Evolutionary conservation across 768 basidiomycete species (phyloP).

Genomic region (Collybiopsis confluens): DNA sequence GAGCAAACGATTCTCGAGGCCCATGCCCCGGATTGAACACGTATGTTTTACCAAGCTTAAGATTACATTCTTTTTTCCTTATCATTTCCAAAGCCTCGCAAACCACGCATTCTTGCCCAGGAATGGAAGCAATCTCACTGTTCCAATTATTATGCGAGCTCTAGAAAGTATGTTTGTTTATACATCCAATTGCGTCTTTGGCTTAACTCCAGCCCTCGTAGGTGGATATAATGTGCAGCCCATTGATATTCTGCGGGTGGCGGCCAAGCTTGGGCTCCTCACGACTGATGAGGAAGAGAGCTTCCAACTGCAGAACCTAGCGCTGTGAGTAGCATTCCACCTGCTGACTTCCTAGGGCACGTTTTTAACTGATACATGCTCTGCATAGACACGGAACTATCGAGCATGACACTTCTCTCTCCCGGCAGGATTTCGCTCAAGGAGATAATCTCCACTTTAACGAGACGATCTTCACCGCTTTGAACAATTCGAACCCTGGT

Average conservation of each 20-base stretch:
- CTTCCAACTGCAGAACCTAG: background rate
- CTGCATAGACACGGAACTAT: constrained; percentile 8
- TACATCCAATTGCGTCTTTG: background rate
- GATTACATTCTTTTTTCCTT: too few species aligned
- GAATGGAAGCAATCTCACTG: constrained; percentile 6
- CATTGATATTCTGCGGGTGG: background rate
- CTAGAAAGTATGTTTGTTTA: background rate
- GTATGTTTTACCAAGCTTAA: background rate
- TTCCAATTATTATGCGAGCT: background rate
- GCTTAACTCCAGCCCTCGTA: background rate
- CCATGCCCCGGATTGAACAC: constrained; percentile 10
- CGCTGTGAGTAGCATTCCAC: background rate
- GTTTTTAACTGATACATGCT: background rate
- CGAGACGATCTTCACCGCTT: constrained; percentile 8
- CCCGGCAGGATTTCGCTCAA: constrained; percentile 9
- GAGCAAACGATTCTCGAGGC: background rate
- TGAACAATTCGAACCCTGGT: constrained; percentile 13
- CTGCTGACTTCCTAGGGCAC: background rate
- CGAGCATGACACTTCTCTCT: constrained; percentile 12
- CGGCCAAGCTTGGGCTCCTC: background rate
- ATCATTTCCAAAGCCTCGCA: background rate
- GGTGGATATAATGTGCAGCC: background rate
- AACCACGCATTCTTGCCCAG: constrained; percentile 9
- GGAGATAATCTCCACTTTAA: constrained; percentile 10
- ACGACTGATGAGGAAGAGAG: background rate